These are phyloP conservation scores for Coniferiporia weirii DNA, from an alignment of 1,284 basidiomycete genomes.

Conservation along the genomic window DNA sequence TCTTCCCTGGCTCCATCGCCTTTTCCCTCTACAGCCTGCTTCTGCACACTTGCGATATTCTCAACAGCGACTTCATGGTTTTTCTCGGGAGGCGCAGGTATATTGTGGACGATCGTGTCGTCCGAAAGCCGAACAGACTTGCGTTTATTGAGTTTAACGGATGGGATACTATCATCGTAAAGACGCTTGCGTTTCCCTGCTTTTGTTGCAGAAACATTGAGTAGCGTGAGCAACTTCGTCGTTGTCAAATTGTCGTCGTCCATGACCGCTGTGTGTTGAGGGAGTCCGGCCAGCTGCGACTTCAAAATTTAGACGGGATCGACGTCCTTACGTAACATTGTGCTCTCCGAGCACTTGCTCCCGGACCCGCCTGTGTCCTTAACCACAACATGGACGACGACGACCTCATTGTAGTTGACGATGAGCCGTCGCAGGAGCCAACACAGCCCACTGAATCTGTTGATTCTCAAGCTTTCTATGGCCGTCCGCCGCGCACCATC, in stretches of 20 bases:
- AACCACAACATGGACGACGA: conserved; percentile 48
- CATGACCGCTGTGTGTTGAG: conserved; percentile 24
- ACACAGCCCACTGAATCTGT: conserved; percentile 16
- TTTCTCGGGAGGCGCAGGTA: conserved; percentile 20
- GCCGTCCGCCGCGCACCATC: conserved; percentile 9
- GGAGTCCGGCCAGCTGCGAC: background rate
- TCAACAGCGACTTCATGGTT: conserved; percentile 15
- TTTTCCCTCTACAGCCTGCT: background rate
- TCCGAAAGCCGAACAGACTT: conserved; percentile 34
- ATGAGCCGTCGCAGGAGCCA: conserved; percentile 28
- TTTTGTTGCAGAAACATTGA: conserved; percentile 87
- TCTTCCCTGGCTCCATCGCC: conserved; percentile 18
- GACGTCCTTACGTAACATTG: conserved; percentile 1
- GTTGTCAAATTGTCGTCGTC: conserved; percentile 57
- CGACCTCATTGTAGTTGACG: conserved; percentile 60
- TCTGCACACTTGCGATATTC: background rate
- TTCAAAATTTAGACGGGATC: conserved; percentile 9
- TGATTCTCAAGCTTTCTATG: conserved; percentile 18
- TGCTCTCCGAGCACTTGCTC: background rate
- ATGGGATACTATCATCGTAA: conserved; percentile 33
- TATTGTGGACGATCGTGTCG: conserved; percentile 6
- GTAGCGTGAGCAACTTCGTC: conserved; percentile 82
- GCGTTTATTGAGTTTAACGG: conserved; percentile 64
- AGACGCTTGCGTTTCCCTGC: conserved; percentile 53
- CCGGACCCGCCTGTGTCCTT: background rate